Evolutionary conservation across 495 filamentous ascomycete genomes (phyloP).

Genomic region (Ascobolus immersus): DNA sequence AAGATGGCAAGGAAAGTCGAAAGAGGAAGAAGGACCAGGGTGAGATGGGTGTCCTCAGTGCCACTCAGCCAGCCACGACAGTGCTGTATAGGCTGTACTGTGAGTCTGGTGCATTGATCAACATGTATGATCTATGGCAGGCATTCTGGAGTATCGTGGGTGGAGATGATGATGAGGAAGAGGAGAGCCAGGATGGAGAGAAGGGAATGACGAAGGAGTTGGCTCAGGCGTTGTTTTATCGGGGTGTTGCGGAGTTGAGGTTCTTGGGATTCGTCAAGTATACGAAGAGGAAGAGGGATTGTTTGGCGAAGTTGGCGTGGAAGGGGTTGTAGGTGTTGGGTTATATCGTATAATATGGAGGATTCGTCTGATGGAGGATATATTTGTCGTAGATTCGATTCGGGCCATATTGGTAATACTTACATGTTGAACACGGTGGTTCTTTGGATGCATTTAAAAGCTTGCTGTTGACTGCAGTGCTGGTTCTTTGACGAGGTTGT

Average conservation of each 20-base stretch:
- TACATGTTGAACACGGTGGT: no score
- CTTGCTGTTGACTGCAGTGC: no score
- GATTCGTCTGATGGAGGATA: no score
- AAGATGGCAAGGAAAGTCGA: no score
- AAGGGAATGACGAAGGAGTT: constrained; percentile 18
- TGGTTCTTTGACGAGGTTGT: no score
- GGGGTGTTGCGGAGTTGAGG: constrained; percentile 57
- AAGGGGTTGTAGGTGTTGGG: constrained; percentile 27
- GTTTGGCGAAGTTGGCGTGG: constrained; percentile 60
- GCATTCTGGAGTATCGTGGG: constrained; percentile 58
- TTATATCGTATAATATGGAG: background rate
- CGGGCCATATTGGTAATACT: no score
- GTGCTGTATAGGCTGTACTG: constrained; percentile 79
- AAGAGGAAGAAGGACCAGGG: constrained; percentile 2
- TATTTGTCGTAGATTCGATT: no score
- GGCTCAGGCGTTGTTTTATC: constrained; percentile 51
- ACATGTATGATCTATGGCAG: constrained; percentile 69
- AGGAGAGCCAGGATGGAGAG: constrained; percentile 9
- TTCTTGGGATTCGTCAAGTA: constrained; percentile 65
- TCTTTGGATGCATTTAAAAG: no score
- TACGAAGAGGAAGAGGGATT: constrained; percentile 76
- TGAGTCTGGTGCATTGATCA: constrained; percentile 68
- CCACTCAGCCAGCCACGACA: constrained; percentile 49
- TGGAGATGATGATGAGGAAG: constrained; percentile 28
- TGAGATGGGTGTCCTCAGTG: constrained; percentile 18